Evolutionary conservation across 208 protist species (phyloP).

Genomic region (Crithidia expoeki): DNA sequence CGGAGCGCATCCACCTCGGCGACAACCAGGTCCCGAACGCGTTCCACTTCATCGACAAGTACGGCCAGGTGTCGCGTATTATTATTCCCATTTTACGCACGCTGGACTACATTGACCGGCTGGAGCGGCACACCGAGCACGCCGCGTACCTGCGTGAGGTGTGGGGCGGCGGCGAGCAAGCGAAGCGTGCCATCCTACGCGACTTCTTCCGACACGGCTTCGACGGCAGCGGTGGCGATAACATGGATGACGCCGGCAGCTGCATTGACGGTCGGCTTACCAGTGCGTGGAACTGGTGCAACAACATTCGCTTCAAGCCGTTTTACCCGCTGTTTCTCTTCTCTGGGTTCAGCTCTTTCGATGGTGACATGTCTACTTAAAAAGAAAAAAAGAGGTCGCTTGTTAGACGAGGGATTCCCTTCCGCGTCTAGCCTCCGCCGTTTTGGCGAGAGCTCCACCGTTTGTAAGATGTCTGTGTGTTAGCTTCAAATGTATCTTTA

Average conservation of each 20-base stretch:
- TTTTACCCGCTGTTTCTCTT: conserved; percentile 97
- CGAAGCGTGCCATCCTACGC: conserved; percentile 86
- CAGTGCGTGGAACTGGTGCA: conserved; percentile 98
- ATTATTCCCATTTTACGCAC: conserved; percentile 94
- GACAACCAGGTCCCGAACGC: conserved; percentile 98
- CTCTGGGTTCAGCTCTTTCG: conserved; percentile 96
- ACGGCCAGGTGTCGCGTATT: conserved; percentile 97
- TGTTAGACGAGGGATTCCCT: too few relatives aligned
- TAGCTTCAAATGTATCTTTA: too few relatives aligned
- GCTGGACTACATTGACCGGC: conserved; percentile 81
- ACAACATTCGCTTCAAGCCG: conserved; percentile 92
- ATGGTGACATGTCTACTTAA: conserved; percentile 94
- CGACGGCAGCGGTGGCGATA: conserved; percentile 96
- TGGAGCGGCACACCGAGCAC: conserved; percentile 48
- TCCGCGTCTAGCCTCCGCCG: too few relatives aligned
- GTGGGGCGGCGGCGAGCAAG: conserved; percentile 68
- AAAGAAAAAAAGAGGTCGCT: not conserved
- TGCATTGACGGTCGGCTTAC: conserved; percentile 98
- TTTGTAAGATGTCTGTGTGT: too few relatives aligned
- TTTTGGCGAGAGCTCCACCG: too few relatives aligned
- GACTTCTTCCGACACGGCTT: conserved; percentile 97
- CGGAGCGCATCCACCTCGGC: conserved; percentile 96
- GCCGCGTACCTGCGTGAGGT: conserved; percentile 84
- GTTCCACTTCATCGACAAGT: conserved; percentile 98
- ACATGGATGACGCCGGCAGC: conserved; percentile 97